Evolutionary conservation across 2,329 filamentous ascomycete genomes (phyloP).

Genomic region (Ophiostoma sp.): DNA sequence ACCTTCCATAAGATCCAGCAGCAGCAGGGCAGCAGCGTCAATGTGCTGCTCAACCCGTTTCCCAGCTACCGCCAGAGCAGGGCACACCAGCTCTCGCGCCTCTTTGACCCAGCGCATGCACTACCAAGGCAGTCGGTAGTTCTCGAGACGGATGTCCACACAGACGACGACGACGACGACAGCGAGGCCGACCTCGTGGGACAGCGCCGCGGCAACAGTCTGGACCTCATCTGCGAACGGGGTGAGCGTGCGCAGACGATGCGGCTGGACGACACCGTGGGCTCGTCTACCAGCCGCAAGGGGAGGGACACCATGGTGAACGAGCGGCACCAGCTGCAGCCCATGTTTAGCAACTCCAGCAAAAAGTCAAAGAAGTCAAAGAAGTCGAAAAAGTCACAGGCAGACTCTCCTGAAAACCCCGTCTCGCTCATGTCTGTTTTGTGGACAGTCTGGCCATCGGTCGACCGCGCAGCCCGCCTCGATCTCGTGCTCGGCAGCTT

Average conservation of each 20-base stretch:
- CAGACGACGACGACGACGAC: neutral
- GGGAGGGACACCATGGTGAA: neutral
- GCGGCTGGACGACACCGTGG: conserved; percentile 13
- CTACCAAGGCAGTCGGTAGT: neutral
- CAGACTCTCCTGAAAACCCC: neutral
- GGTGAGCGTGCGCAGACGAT: conserved; percentile 20
- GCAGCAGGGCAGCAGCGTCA: neutral
- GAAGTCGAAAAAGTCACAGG: neutral
- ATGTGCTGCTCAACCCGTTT: conserved; percentile 2
- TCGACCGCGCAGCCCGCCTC: conserved; percentile 48
- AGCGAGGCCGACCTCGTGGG: neutral
- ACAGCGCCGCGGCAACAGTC: conserved; percentile 5
- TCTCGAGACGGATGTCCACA: neutral
- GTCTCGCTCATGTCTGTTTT: conserved; percentile 34
- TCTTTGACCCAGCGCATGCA: neutral
- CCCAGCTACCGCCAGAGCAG: conserved; percentile 3
- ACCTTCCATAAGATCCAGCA: conserved; percentile 17
- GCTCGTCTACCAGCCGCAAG: conserved; percentile 6
- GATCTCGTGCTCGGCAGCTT: conserved; percentile 57
- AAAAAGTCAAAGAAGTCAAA: neutral
- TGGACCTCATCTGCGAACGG: conserved; percentile 22
- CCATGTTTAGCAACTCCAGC: neutral
- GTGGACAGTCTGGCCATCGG: conserved; percentile 62
- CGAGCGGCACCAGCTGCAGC: neutral
- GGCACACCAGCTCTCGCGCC: neutral